Base-by-base conservation (phyloP, 805 yeast species). In the Ascoidea tarda region DNA sequence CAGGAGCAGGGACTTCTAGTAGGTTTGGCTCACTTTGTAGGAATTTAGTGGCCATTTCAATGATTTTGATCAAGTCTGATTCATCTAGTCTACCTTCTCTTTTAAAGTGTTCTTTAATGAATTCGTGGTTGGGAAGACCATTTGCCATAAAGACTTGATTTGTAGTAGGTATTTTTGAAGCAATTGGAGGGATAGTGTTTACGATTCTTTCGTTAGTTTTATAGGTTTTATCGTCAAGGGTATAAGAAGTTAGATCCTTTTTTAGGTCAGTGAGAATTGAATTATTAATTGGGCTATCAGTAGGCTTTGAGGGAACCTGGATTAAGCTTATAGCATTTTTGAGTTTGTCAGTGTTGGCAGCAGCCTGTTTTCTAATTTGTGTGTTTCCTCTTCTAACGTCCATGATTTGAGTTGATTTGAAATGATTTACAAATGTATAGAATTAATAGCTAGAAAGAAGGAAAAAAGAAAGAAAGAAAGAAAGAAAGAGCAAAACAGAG, bases 1-100 rank as follows among this genome's bases (percentile, higher is more conserved):
- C 87, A 0, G 98, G 99, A 0, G 96, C 95, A 2, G 89, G 90
- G 1, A 93, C 84, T 16, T 75, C 74, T 51, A 91, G 69, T 59
- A 91, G 63, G 60, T 86, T 91, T 5, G 96, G 95, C 62, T 91
- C 98, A 46, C 67, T 63, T 12, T 74, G 64, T 53, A 93, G 72
- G 6, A 82, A 64, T 28, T 70, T 71, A 0, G 89, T 81, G 6
- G 95, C 95, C 66, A 71, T 72, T 16, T 69, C 63, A 47, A 91
- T 63, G 51, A 91, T 90, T 48, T 71, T 71, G 48, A 82, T 59
- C 0, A 87, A 87, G 64, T 91, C 97, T 8, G 71, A 71, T 52
- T 81, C 82, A 12, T 76, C 72, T 46, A 91, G 69, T 53, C 96
- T 74, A 1, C 99, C 98, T 66, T 93, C 97, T 46, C 75, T 71